Conservation (phyloP, 2,329 filamentous ascomycete species). For the Elsinoe arachidis region DNA sequence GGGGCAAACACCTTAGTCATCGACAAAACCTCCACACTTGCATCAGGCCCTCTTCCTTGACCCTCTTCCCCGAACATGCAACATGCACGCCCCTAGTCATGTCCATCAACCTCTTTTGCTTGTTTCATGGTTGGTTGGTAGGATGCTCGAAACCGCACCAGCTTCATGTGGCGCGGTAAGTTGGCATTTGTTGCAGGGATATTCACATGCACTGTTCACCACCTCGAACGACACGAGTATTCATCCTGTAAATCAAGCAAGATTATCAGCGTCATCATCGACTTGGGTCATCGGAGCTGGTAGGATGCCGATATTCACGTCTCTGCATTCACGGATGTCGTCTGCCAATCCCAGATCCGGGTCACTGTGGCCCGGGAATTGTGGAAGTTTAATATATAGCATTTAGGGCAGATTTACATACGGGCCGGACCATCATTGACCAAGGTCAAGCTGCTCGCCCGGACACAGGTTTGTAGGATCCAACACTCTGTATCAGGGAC, state of each 20-base stretch:
- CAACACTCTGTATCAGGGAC: neutral
- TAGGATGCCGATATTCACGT: neutral
- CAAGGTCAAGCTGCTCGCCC: neutral
- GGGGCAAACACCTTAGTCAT: neutral
- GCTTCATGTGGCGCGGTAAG: too few species aligned
- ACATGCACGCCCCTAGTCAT: neutral
- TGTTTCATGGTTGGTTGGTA: neutral
- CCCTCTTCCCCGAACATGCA: neutral
- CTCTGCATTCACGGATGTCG: neutral
- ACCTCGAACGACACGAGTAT: too few species aligned
- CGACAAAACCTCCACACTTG: neutral
- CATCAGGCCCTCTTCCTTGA: neutral
- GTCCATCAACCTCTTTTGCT: neutral
- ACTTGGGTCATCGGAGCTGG: neutral
- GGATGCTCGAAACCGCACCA: neutral
- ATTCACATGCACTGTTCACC: too few species aligned
- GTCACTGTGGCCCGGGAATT: neutral
- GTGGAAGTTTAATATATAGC: conserved; percentile 1
- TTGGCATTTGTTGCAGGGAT: too few species aligned
- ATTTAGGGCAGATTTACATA: conserved; percentile 1
- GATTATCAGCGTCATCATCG: too few species aligned
- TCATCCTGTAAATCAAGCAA: too few species aligned
- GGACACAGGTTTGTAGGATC: neutral
- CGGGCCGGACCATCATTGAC: neutral
- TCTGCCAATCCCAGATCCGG: neutral